Conservation (phyloP, 2,329 filamentous ascomycete genomes). For the Talaromyces islandicus region DNA sequence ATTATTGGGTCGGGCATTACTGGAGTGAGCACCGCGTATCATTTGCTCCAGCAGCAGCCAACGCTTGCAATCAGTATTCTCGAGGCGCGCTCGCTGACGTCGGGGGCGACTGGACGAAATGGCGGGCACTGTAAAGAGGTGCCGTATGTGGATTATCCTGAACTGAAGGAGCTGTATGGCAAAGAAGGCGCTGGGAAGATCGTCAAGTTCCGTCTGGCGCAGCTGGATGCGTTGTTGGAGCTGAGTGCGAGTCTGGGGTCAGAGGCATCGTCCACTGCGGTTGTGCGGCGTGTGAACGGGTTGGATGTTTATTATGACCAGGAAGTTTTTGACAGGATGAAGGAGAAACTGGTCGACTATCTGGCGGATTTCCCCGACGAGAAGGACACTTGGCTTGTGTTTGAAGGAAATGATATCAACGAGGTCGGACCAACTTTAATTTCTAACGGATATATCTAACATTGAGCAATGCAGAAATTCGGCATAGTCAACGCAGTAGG, state of each 20-base stretch:
- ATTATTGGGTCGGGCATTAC: slow-evolving; percentile 35
- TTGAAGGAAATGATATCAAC: slow-evolving; percentile 12
- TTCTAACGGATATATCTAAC: background rate
- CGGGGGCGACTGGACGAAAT: slow-evolving; percentile 33
- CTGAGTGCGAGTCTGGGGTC: background rate
- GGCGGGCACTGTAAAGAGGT: slow-evolving; percentile 48
- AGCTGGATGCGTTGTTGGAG: slow-evolving; percentile 12
- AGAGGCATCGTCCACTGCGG: slow-evolving; percentile 1
- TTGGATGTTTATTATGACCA: slow-evolving; percentile 11
- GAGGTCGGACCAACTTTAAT: slow-evolving; percentile 9
- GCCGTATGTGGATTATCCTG: slow-evolving; percentile 71
- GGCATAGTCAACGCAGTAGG: slow-evolving; percentile 14
- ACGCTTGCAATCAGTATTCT: slow-evolving; percentile 24
- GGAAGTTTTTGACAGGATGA: slow-evolving; percentile 6
- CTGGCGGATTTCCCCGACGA: slow-evolving; percentile 12
- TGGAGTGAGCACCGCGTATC: slow-evolving; percentile 25
- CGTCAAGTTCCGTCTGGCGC: slow-evolving; percentile 24
- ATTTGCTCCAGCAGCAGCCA: slow-evolving; percentile 22
- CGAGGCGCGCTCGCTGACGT: slow-evolving; percentile 30
- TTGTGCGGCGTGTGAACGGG: slow-evolving; percentile 8
- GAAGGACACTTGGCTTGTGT: slow-evolving; percentile 5
- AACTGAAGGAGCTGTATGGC: slow-evolving; percentile 51
- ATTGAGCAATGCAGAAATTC: slow-evolving; percentile 6
- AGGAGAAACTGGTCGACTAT: slow-evolving; percentile 1
- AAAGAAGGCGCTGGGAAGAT: slow-evolving; percentile 29